Evolutionary conservation across 2,329 filamentous ascomycete genomes (phyloP).

Genomic region (Claviceps monticola): DNA sequence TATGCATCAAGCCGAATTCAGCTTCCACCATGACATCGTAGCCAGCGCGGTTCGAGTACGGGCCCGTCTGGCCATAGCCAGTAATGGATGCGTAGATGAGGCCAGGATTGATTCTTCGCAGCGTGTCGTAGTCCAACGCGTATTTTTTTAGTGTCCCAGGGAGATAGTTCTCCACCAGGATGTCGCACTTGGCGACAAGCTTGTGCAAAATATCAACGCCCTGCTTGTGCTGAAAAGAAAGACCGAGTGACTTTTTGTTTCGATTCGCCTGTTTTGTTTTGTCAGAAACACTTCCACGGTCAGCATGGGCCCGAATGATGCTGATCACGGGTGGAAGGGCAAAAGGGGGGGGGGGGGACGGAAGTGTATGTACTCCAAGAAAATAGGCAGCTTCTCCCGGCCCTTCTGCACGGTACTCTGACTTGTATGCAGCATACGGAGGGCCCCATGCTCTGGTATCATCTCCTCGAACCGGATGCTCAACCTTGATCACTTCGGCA

Average conservation of each 20-base stretch:
- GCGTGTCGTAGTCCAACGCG: conserved; percentile 69
- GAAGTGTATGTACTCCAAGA: conserved; percentile 48
- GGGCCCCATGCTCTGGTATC: conserved; percentile 96
- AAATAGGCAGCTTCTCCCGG: conserved; percentile 94
- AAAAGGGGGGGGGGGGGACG: neutral
- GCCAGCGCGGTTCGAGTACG: conserved; percentile 73
- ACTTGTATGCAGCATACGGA: conserved; percentile 70
- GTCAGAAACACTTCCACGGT: neutral
- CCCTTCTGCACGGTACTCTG: conserved; percentile 44
- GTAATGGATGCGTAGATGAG: conserved; percentile 95
- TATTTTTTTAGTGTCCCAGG: conserved; percentile 86
- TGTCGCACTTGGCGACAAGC: conserved; percentile 72
- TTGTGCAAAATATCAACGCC: conserved; percentile 81
- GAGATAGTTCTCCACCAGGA: conserved; percentile 93
- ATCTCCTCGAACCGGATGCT: conserved; percentile 82
- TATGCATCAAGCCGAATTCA: conserved; percentile 97
- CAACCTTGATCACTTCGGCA: conserved; percentile 93
- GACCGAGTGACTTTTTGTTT: conserved; percentile 87
- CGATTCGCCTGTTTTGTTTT: conserved; percentile 58
- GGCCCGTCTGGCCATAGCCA: conserved; percentile 90
- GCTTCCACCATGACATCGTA: conserved; percentile 99
- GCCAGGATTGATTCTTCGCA: conserved; percentile 67
- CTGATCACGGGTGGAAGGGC: neutral
- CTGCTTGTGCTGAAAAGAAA: conserved; percentile 77
- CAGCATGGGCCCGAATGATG: neutral